Base-by-base conservation (phyloP, 2,329 filamentous ascomycete species). In the Botrytis galanthina region DNA sequence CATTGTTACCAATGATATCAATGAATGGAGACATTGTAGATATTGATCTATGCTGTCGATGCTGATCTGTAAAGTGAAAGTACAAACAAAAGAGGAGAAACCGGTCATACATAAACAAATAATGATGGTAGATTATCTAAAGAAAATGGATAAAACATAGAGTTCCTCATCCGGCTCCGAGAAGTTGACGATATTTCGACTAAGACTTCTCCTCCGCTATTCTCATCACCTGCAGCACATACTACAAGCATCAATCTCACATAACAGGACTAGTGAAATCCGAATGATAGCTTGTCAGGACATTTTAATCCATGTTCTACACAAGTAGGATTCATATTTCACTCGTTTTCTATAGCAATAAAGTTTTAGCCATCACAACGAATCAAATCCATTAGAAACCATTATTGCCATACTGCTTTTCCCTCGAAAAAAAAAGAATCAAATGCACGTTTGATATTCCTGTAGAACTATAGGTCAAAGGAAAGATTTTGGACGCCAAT, bases 11-110 rank as follows among this genome's bases (percentile, higher is more conserved):
- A 69, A 69, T 57, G 37, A 69, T 37, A 32, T 69, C 66, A 59
- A 69, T 69, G 48, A 69, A 69, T 42, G 66, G 66, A 69, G 66
- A 69, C 66, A 69, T 69, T 57, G 9, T 68, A 66, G 46, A 68
- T 57, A 20, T 22, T 57, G 35, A 44, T 69, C 66, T 69, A 14
- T 42, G 48, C 29, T 69, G 48, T 57, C 37, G 66, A 69, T 57
- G 48, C 48, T 42, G n/a, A 69, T 57, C 35, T 68, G 26, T 69
- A 48, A 69, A 42, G 7, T 42, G 66, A 39, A 57, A 44, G 37
- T 32, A 69, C 48, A 57, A 44, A 69, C 9, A 20, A 9, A 32
- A 8, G 51, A 69, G 51, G 72, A 64, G 60, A 71, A 70, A 42
- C 76, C 6, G 48, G n/a, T 3, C 66, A 42, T 69, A 69, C 10